These are phyloP conservation scores for Aureobasidium lini DNA, from an alignment of 2,329 filamentous ascomycete genomes.

Conservation along the genomic window DNA sequence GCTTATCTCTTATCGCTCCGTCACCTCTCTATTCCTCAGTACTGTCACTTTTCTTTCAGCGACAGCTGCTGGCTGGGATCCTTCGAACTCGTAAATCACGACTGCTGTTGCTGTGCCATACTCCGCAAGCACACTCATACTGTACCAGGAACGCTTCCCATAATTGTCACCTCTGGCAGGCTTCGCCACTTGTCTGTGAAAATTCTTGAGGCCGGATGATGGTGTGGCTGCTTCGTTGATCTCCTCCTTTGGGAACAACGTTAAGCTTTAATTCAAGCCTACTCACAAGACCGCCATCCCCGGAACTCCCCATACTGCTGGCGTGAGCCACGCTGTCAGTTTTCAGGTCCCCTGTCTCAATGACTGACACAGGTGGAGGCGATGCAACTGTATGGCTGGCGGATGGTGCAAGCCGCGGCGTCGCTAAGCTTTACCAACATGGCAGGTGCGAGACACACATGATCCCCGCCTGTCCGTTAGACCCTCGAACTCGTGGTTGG, in stretches of 20 bases:
- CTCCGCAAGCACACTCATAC: no score
- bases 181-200: neutral
- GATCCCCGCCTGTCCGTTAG: neutral
- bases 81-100: no score
- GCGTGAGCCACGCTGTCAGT: neutral
- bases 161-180: neutral
- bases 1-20: conserved; percentile 7
- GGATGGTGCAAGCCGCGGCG: neutral
- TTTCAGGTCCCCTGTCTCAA: neutral
- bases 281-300: neutral
- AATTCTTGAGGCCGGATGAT: neutral
- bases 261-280: conserved; percentile 7
- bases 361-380: conserved; percentile 1
- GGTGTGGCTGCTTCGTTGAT: neutral
- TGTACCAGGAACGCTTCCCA: neutral
- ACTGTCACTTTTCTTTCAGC: neutral
- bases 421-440: conserved; percentile 3
- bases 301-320: neutral
- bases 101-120: no score
- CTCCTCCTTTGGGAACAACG: neutral
- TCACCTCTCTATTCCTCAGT: neutral
- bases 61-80: neutral
- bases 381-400: neutral
- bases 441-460: neutral
- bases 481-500: neutral